Evolutionary conservation across 768 basidiomycete genomes (phyloP).

Genomic region (Lactarius evosmus): DNA sequence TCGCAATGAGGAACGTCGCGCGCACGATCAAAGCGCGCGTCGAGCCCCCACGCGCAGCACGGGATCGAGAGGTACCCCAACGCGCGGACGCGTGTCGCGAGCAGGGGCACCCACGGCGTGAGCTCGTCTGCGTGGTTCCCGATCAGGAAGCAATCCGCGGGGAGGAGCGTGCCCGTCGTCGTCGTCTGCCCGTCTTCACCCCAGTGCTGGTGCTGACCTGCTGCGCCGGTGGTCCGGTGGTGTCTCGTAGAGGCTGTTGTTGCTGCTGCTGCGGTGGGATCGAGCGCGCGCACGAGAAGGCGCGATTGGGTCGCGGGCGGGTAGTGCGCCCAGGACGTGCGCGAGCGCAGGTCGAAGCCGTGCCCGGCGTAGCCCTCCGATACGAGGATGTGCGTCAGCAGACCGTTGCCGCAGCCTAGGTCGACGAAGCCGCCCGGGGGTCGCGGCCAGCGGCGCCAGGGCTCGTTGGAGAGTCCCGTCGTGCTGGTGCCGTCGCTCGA

Average conservation of each 20-base stretch:
- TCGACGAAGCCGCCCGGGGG: slow-evolving; percentile 87
- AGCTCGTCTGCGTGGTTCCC: slow-evolving; percentile 97
- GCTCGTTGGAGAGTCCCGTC: slow-evolving; percentile 32
- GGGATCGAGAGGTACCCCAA: slow-evolving; percentile 82
- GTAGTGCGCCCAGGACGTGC: slow-evolving; percentile 82
- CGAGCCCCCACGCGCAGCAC: slow-evolving; percentile 86
- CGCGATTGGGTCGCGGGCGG: slow-evolving; percentile 55
- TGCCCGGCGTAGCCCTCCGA: slow-evolving; percentile 81
- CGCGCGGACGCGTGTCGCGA: slow-evolving; percentile 58
- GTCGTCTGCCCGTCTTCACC: too few species aligned
- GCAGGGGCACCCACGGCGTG: slow-evolving; percentile 89
- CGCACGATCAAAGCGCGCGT: slow-evolving; percentile 57
- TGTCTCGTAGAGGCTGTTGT: background rate
- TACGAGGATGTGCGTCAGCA: slow-evolving; percentile 83
- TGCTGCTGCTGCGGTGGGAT: slow-evolving; percentile 48
- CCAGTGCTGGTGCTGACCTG: background rate
- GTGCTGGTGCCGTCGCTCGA: background rate
- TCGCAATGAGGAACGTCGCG: slow-evolving; percentile 33
- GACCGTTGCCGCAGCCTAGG: slow-evolving; percentile 92
- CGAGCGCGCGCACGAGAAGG: slow-evolving; percentile 67
- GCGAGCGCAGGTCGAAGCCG: slow-evolving; percentile 83
- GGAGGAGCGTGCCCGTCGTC: slow-evolving; percentile 34
- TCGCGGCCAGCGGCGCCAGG: slow-evolving; percentile 73
- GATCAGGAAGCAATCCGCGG: slow-evolving; percentile 67
- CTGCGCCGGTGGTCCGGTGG: background rate